Percentiles rank a stretch among this genome's conserved stretches.
Conservation (phyloP, 2,329 filamentous ascomycete species). For the Neonectria neomacrospora region DNA sequence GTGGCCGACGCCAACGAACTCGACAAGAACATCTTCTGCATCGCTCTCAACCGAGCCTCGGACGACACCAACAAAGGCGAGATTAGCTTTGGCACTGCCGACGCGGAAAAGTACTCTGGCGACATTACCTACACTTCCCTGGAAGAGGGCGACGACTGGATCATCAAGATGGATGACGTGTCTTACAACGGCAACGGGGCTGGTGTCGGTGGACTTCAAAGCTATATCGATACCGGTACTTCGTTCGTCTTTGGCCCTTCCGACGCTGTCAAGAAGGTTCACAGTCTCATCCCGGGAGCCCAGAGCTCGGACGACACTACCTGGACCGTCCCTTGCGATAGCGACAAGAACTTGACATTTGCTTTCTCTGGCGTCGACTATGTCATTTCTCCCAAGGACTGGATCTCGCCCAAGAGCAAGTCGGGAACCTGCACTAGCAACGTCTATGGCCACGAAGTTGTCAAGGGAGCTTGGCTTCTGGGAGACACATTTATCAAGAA, state of each 20-base stretch:
- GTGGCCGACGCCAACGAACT: constrained; percentile 68
- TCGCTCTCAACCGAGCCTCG: constrained; percentile 74
- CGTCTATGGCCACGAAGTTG: constrained; percentile 77
- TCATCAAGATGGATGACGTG: constrained; percentile 74
- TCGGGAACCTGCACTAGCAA: constrained; percentile 73
- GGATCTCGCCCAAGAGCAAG: constrained; percentile 63
- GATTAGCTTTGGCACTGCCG: constrained; percentile 78
- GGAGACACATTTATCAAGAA: constrained; percentile 91
- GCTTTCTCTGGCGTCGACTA: constrained; percentile 76
- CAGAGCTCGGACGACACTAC: constrained; percentile 66
- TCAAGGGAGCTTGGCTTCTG: constrained; percentile 77
- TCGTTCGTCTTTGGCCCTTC: constrained; percentile 80
- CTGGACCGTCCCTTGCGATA: constrained; percentile 80
- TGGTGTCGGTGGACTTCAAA: constrained; percentile 65
- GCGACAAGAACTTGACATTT: constrained; percentile 68
- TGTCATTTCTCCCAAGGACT: constrained; percentile 76
- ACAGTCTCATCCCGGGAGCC: constrained; percentile 73
- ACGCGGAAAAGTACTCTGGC: constrained; percentile 74
- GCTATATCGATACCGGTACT: constrained; percentile 87
- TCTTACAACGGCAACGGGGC: constrained; percentile 69
- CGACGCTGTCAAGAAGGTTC: constrained; percentile 73
- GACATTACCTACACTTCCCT: constrained; percentile 74
- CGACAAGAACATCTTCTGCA: constrained; percentile 72
- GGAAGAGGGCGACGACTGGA: constrained; percentile 72
- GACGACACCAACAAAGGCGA: constrained; percentile 79